Percentiles rank a stretch among this genome's conserved stretches.
phyloP scores from a whole-genome alignment of 345 rosid genomes.

The Psidium guajava region DNA sequence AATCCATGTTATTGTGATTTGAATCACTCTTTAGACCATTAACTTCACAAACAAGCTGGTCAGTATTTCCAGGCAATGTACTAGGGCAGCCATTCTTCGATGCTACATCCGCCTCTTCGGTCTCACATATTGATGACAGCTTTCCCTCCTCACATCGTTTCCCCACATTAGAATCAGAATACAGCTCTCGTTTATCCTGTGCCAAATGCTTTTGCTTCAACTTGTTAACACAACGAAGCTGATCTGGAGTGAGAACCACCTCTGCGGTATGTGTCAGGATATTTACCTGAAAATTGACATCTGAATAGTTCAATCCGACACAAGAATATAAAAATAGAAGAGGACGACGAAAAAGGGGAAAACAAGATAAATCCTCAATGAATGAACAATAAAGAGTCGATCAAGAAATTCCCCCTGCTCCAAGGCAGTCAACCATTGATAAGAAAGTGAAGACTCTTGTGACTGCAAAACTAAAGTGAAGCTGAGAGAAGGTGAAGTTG shows the following conservation, averaged over 20 bases:
- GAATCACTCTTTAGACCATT: not conserved
- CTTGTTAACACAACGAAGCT: slow-evolving; percentile 2
- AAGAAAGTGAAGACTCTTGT: not conserved
- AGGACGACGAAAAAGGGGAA: not conserved
- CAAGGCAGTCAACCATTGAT: not conserved
- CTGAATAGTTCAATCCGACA: not conserved
- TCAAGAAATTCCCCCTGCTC: not conserved
- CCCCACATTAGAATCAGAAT: not conserved
- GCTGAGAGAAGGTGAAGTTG: not conserved
- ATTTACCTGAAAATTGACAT: slow-evolving; percentile 32
- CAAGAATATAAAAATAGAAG: not conserved
- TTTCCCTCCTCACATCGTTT: not conserved
- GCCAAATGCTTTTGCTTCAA: slow-evolving; percentile 6
- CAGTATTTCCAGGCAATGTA: not conserved
- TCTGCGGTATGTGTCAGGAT: slow-evolving; percentile 45
- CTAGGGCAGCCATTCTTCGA: not conserved
- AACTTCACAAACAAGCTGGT: not conserved
- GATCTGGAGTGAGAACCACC: not conserved
- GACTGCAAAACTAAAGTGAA: not conserved
- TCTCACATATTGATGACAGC: not conserved
- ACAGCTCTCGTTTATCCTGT: slow-evolving; percentile 19
- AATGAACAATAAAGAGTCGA: not conserved
- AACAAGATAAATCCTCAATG: not conserved
- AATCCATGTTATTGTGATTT: not conserved
- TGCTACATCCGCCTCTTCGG: not conserved